Base-by-base conservation (phyloP, 179 eudicot species). In the Vitellaria paradoxa region DNA sequence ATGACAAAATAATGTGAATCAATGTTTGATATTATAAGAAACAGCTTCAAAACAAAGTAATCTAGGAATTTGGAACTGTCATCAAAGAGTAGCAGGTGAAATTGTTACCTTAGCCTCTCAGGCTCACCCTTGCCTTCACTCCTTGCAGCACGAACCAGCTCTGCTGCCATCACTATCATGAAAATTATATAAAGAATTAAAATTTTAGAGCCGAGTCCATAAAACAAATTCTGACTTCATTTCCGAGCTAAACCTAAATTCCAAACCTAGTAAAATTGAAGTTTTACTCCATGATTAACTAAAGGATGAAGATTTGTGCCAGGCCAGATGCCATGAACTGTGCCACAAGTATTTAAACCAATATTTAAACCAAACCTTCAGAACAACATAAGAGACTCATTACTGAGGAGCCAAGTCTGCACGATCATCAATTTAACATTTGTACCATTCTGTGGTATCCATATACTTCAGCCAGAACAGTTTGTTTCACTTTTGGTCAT, bases 81-180 rank as follows among this genome's bases (percentile, higher is more conserved):
- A 26, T 49, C 9, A 50, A 62, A 64, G 53, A 10, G 20, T 23
- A 70, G 50, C 40, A 73, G 61, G 49, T 52, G 26, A 76, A 81
- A 62, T 23, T 15, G 60, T 68, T 85, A 96, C 99, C 98, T 92
- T 61, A 96, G 87, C 81, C 91, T 89, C 85, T 89, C 90, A 81
- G 93, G 98, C 26, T 89, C 86, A 64, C 93, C 86, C 80, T 82
- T 82, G 85, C 79, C 86, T 84, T 96, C 97, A 69, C 75, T 84
- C 86, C 85, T 82, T 72, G 91, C 97, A 42, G 84, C 85, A 81
- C 97, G 92, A 77, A 96, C 98, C 70, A 93, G 86, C 81, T 96
- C 99, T 73, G 99, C 99, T 65, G 99, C 99, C 98, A 96, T 96
- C 82, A 96, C 98, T 96, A 89, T 73, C 81, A 84, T 53, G 40